Percentiles rank a stretch among this genome's conserved stretches.
Conservation (phyloP, 106 monocot species). For the Dendrobium chrysotoxum region DNA sequence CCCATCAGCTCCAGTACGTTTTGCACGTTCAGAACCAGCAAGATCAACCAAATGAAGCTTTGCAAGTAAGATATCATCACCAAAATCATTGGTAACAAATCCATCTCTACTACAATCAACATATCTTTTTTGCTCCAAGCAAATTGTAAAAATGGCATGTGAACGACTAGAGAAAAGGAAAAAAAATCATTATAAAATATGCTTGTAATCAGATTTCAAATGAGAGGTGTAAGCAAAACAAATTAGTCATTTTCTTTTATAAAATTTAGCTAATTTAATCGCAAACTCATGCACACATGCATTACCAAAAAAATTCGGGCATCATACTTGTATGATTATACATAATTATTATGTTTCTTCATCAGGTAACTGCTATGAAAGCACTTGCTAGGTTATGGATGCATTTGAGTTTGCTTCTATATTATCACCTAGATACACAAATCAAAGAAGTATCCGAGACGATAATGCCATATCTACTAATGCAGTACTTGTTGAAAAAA, state of each 20-base stretch:
- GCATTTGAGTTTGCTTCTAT: background rate
- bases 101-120: constrained; percentile 11
- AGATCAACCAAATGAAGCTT: constrained; percentile 98
- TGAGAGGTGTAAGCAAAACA: background rate
- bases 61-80: constrained; percentile 70
- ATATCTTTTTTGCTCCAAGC: constrained; percentile 72
- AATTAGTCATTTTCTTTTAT: too few relatives aligned
- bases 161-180: constrained; percentile 60
- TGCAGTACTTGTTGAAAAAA: background rate
- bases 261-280: too few relatives aligned
- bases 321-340: background rate
- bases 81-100: constrained; percentile 22
- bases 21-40: constrained; percentile 99
- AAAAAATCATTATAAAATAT: background rate
- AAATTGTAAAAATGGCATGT: constrained; percentile 99
- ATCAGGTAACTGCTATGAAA: background rate
- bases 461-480: background rate
- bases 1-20: constrained; percentile 94
- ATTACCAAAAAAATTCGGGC: background rate
- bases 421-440: background rate
- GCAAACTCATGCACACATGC: too few relatives aligned
- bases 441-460: background rate
- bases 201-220: background rate
- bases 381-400: background rate
- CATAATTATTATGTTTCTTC: background rate